Conservation (phyloP, 169 alveolate genomes). For the Cryptosporidium sp. region DNA sequence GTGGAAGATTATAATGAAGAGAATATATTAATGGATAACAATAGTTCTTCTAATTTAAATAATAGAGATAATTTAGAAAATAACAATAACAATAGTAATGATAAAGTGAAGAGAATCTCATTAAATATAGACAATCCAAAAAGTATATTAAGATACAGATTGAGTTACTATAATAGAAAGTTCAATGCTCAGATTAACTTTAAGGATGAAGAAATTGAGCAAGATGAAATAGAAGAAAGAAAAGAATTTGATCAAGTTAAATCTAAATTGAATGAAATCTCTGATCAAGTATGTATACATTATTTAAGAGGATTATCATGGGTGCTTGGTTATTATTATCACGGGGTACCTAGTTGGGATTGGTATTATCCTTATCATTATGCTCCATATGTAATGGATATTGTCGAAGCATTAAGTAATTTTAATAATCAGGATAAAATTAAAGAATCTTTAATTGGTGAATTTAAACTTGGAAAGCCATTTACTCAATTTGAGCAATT, state of each 20-base stretch:
- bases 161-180: constrained; percentile 32
- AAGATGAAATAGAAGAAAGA: background rate
- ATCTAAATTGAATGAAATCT: constrained; percentile 25
- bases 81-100: background rate
- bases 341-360: constrained; percentile 96
- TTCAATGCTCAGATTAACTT: constrained; percentile 14
- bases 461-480: constrained; percentile 87
- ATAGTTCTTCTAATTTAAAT: background rate
- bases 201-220: background rate
- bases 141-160: constrained; percentile 33
- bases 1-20: constrained; percentile 30
- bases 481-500: constrained; percentile 95
- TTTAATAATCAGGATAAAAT: background rate
- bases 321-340: constrained; percentile 91
- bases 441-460: constrained; percentile 34
- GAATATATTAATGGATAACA: background rate
- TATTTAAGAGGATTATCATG: constrained; percentile 97
- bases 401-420: constrained; percentile 9
- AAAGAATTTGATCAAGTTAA: constrained; percentile 3
- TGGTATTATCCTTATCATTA: constrained; percentile 99
- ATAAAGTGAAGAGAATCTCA: background rate
- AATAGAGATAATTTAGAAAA: background rate
- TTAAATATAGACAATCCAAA: constrained; percentile 8
- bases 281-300: constrained; percentile 71
- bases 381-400: constrained; percentile 97